A percentile compares a stretch with the other conserved stretches of the same genome.
Evolutionary conservation across 2,329 filamentous ascomycete genomes (phyloP).

Genomic region (Aureobasidium leucospermi): DNA sequence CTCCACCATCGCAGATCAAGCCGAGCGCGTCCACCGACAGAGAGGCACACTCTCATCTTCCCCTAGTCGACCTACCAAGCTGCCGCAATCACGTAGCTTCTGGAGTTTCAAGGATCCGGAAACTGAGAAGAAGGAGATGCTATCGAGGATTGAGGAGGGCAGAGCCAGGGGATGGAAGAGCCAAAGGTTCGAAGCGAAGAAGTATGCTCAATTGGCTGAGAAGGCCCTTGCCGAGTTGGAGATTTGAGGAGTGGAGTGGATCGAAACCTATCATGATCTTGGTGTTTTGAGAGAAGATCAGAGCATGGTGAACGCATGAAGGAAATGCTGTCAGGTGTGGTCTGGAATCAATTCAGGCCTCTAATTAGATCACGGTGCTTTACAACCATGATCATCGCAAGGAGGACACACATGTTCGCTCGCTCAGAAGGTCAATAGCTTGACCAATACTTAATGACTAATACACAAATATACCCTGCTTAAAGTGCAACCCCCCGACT

Average conservation of each 20-base stretch:
- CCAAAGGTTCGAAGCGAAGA: conserved; percentile 23
- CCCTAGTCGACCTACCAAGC: neutral
- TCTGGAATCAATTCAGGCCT: too few species aligned
- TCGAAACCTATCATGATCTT: too few species aligned
- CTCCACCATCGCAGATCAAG: conserved; percentile 16
- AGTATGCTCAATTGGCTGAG: conserved; percentile 23
- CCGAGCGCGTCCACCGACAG: conserved; percentile 11
- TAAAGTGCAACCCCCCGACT: neutral
- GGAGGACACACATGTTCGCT: neutral
- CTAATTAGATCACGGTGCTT: too few species aligned
- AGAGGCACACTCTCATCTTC: neutral
- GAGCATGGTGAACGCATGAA: too few species aligned
- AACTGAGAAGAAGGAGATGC: conserved; percentile 22
- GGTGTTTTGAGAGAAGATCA: too few species aligned
- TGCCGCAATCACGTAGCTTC: conserved; percentile 17
- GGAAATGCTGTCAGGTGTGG: too few species aligned
- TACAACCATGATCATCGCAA: too few species aligned
- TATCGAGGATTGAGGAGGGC: conserved; percentile 22
- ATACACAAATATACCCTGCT: neutral
- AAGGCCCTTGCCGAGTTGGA: conserved; percentile 24
- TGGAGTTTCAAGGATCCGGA: conserved; percentile 18
- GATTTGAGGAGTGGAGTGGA: neutral
- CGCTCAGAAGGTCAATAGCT: neutral
- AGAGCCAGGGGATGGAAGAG: conserved; percentile 23
- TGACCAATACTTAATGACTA: neutral